Base-by-base conservation (phyloP, 129 eudicot genomes). In the Arctium minus region DNA sequence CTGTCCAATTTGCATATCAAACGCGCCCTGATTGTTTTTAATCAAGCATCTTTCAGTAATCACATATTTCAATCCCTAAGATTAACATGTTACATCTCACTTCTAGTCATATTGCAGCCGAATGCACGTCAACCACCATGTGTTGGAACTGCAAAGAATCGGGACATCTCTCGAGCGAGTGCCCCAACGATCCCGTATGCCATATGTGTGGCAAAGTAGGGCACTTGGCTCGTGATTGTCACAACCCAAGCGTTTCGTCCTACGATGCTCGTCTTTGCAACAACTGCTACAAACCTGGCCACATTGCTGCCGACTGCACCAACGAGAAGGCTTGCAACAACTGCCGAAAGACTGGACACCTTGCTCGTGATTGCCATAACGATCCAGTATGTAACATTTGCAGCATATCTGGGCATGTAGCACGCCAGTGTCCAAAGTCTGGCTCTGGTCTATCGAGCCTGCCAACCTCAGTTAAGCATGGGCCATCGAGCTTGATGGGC, bases 81-180 rank as follows among this genome's bases (percentile, higher is more conserved):
- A 11, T 76, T 83, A 83, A 83, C 82, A 76, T 36, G 40, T 48
- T 46, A 11, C 82, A 39, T 64, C 31, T 73, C 80, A 29, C 11
- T 74, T 50, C 50, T 80, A 91, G 94, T 77, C 94, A 91, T 77
- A 53, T 91, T 72, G 88, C 92, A 6, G 90, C 89, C 18, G 94
- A 91, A 65, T 88, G 94, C 86, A 81, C 89, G 32, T 88, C 94
- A 73, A 91, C 91, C 76, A 88, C 94, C 56, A 85, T 88, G 88
- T 91, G 94, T 80, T 88, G 94, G 94, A 91, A 91, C 79, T 91
- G 94, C 81, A 89, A 89, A 82, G 89, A 86, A 60, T 90, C 94
- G 33, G 94, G 94, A 36, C 94, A 91, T 42, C 84, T 88, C 15
- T 86, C 94, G 8, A 87, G 85, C n/a, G 88, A 86, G 76, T 91